A percentile compares a stretch with the other conserved stretches of the same genome.
phyloP scores from a whole-genome alignment of 768 basidiomycete genomes.

The Chalciporus pseudorubinellus region DNA sequence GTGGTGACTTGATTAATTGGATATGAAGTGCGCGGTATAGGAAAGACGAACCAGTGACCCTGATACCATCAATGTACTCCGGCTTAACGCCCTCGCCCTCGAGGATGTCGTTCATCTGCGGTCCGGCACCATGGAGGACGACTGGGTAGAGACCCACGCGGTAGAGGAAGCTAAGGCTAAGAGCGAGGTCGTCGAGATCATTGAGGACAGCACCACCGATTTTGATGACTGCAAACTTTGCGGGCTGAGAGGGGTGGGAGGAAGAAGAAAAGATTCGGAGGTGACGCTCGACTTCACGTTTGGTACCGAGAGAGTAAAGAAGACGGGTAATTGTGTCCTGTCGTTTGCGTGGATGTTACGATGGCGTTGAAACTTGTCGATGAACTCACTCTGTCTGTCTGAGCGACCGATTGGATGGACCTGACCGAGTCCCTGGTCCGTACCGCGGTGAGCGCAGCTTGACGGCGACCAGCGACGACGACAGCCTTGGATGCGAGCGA shows the following conservation, averaged over 20 bases:
- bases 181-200: conserved; percentile 89
- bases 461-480: conserved; percentile 42
- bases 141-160: conserved; percentile 98
- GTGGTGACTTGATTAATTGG: conserved; percentile 28
- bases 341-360: conserved; percentile 1
- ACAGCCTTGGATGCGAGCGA: conserved; percentile 45
- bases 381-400: conserved; percentile 67
- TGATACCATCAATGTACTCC: conserved; percentile 96
- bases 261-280: conserved; percentile 97
- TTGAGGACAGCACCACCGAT: conserved; percentile 95
- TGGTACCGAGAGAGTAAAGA: conserved; percentile 94
- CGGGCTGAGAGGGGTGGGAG: conserved; percentile 82
- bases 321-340: conserved; percentile 97
- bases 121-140: conserved; percentile 94
- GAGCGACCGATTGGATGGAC: conserved; percentile 59
- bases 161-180: conserved; percentile 94
- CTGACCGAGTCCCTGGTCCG: conserved; percentile 39
- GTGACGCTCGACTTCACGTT: conserved; percentile 97
- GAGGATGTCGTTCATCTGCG: conserved; percentile 91
- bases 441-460: conserved; percentile 40
- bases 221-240: conserved; percentile 97
- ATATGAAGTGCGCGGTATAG: neutral
- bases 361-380: neutral
- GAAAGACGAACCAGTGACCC: conserved; percentile 76
- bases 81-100: conserved; percentile 91